These are phyloP conservation scores for Amanita rubescens DNA, from an alignment of 768 basidiomycete genomes.

Conservation along the genomic window DNA sequence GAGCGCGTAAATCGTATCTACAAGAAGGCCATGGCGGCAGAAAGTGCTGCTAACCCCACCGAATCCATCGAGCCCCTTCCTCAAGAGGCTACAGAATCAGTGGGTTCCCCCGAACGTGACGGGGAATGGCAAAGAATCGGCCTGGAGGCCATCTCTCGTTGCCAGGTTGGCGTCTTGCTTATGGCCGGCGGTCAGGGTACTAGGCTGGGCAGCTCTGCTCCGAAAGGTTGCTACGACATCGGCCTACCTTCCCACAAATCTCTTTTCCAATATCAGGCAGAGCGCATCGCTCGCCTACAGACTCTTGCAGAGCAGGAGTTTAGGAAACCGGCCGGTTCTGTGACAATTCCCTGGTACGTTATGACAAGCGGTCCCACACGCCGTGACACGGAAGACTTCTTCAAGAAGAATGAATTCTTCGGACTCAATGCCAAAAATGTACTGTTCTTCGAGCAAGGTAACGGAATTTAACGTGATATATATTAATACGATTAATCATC, in stretches of 20 bases:
- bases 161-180: slow-evolving; percentile 89
- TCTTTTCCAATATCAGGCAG: slow-evolving; percentile 97
- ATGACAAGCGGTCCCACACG: slow-evolving; percentile 99
- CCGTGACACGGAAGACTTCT: slow-evolving; percentile 78
- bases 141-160: slow-evolving; percentile 69
- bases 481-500: slow-evolving; percentile 5
- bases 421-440: slow-evolving; percentile 77
- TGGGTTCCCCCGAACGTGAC: slow-evolving; percentile 46
- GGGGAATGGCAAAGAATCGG: slow-evolving; percentile 73
- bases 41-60: slow-evolving; percentile 27
- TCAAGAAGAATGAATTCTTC: slow-evolving; percentile 69
- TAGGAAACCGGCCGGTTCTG: slow-evolving; percentile 47
- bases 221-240: slow-evolving; percentile 98
- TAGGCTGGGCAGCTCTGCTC: slow-evolving; percentile 82
- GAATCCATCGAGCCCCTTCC: slow-evolving; percentile 80
- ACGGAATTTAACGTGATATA: slow-evolving; percentile 13
- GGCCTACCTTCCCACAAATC: slow-evolving; percentile 88
- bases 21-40: slow-evolving; percentile 63
- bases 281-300: slow-evolving; percentile 84
- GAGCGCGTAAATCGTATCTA: slow-evolving; percentile 89
- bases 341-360: slow-evolving; percentile 92
- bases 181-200: slow-evolving; percentile 99
- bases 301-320: slow-evolving; percentile 55
- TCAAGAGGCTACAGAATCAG: slow-evolving; percentile 61
- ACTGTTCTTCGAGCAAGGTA: slow-evolving; percentile 96